Evolutionary conservation across 768 basidiomycete species (phyloP).

Genomic region (Crepidotus variabilis): DNA sequence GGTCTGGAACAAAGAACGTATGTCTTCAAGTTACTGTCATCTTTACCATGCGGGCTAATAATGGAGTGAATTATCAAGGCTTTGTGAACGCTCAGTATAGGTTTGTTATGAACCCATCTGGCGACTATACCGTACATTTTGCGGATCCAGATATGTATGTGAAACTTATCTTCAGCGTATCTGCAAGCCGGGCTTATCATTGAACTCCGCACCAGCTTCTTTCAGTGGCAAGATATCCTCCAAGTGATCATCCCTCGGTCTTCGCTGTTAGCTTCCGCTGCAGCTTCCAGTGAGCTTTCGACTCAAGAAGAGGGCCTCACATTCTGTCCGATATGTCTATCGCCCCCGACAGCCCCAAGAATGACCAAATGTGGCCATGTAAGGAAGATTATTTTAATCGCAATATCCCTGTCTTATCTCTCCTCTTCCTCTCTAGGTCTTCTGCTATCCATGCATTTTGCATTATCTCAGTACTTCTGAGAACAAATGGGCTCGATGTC

Average conservation of each 20-base stretch:
- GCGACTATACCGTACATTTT: constrained; percentile 92
- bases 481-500: constrained; percentile 90
- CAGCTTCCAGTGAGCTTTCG: constrained; percentile 37
- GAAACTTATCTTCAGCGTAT: constrained; percentile 5
- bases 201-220: constrained; percentile 53
- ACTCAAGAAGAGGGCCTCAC: constrained; percentile 57
- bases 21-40: constrained; percentile 29
- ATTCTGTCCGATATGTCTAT: constrained; percentile 93
- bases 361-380: constrained; percentile 99
- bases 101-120: constrained; percentile 90
- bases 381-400: constrained; percentile 30
- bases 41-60: not conserved
- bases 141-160: constrained; percentile 95
- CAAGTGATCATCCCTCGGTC: constrained; percentile 91
- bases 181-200: constrained; percentile 7
- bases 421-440: constrained; percentile 58
- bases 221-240: constrained; percentile 94
- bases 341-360: constrained; percentile 82
- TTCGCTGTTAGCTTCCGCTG: constrained; percentile 67
- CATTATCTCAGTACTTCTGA: constrained; percentile 86
- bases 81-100: constrained; percentile 97
- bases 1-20: constrained; percentile 90
- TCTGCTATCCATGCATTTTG: constrained; percentile 91
- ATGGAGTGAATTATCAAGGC: constrained; percentile 37
- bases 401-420: constrained; percentile 11